Percentiles rank a stretch among this genome's conserved stretches.
Evolutionary conservation across 305 asterid species (phyloP).

Genomic region (Plantago lanceolata): DNA sequence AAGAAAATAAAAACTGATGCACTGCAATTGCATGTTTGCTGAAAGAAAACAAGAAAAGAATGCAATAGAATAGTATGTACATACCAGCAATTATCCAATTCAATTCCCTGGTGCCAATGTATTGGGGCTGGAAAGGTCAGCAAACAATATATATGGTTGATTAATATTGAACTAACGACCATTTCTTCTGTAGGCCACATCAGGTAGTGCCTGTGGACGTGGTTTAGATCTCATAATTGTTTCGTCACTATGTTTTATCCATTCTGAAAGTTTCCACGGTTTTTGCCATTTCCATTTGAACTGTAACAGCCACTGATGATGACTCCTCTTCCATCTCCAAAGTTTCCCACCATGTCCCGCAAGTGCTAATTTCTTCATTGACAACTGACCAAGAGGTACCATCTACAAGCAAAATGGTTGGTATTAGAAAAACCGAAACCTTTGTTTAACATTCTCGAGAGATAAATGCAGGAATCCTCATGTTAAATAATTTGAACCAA

Average conservation of each 20-base stretch:
- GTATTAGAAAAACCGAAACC: constrained; percentile 9
- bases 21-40: background rate
- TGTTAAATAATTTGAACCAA: background rate
- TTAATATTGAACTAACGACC: constrained; percentile 46
- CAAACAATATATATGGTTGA: constrained; percentile 32
- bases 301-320: constrained; percentile 96
- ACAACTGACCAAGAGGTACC: constrained; percentile 86
- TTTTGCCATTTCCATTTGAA: constrained; percentile 99
- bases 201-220: constrained; percentile 78
- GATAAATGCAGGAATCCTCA: constrained; percentile 3
- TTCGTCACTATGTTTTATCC: constrained; percentile 91
- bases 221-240: constrained; percentile 81
- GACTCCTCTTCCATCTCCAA: constrained; percentile 99
- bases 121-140: constrained; percentile 32
- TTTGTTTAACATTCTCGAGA: background rate
- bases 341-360: constrained; percentile 91
- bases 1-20: background rate
- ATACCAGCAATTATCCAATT: constrained; percentile 42
- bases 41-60: background rate
- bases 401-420: constrained; percentile 44
- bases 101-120: constrained; percentile 32
- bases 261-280: constrained; percentile 97
- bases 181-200: constrained; percentile 62
- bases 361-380: constrained; percentile 81
- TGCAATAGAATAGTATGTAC: background rate